Base-by-base conservation (phyloP, 2,329 filamentous ascomycete genomes). In the Hymenoscyphus infarciens region DNA sequence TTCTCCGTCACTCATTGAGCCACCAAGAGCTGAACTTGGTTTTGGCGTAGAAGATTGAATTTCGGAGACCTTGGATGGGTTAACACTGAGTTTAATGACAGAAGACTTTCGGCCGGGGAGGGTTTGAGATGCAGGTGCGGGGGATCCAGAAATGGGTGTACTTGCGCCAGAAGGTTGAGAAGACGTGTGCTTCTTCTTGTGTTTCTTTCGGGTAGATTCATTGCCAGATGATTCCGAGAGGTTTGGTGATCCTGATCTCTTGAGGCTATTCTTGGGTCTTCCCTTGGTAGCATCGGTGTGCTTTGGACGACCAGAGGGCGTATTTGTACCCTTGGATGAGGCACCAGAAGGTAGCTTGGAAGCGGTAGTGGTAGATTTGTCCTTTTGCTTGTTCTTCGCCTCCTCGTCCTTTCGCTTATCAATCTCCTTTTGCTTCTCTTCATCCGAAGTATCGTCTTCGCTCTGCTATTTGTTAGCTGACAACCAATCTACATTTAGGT, bases 201-300 rank as follows among this genome's bases (percentile, higher is more conserved):
- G 85, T 79, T 91, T 91, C 77, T 95, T 92, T 68, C 89, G 88
- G 27, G 87, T 86, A 0, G 91, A 94, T 74, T 98, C 94, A 69
- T 93, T 96, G 60, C 92, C 94, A 74, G 92, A 96, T 10, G 92
- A 92, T 74, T 98, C 94, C 0, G 74, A 97, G 35, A 90, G 82
- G 67, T 93, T 89, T 2, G 93, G 92, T 16, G 92, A 97, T 19
- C 92, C 92, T 35, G 91, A 84, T 33, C 94, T 87, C 78, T 97
- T 97, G 59, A 94, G 83, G 35, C 86, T 87, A 70, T 76, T 75
- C 35, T 83, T 72, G 3, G 74, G 72, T 39, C 16, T 33, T 66
- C 82, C 82, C 71, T 83, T 84, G 60, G 79, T 70, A 16, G 80
- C 71, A 69, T 86, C 81, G 4, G 72, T 74, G 66, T 81, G 78